Evolutionary conservation across 2,329 filamentous ascomycete species (phyloP).

Genomic region (Neonectria ditissima): DNA sequence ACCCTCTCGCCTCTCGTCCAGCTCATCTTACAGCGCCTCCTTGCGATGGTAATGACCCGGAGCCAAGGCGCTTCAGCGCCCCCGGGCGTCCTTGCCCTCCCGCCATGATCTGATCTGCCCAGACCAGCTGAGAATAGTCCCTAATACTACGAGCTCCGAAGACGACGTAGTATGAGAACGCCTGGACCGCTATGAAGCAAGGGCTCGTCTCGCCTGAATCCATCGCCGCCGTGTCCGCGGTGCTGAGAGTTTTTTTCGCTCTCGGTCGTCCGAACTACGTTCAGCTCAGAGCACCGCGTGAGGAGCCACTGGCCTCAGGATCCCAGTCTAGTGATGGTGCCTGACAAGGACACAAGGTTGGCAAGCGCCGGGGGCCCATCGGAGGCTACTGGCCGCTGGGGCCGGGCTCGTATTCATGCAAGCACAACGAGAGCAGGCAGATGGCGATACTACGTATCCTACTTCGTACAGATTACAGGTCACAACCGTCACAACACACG

Average conservation of each 20-base stretch:
- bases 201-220: conserved; percentile 11
- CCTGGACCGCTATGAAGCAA: conserved; percentile 18
- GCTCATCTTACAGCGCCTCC: conserved; percentile 13
- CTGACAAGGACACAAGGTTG: conserved; percentile 12
- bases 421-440: conserved; percentile 27
- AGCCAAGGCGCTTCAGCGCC: conserved; percentile 7
- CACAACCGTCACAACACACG: conserved; percentile 23
- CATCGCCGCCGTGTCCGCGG: conserved; percentile 14
- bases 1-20: conserved; percentile 9
- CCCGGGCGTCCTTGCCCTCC: conserved; percentile 12
- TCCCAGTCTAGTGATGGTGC: conserved; percentile 13
- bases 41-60: conserved; percentile 6
- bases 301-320: conserved; percentile 23
- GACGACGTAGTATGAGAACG: background rate
- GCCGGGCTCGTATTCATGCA: conserved; percentile 45
- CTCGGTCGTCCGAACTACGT: conserved; percentile 36
- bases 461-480: no score
- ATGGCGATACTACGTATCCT: no score
- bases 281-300: conserved; percentile 38
- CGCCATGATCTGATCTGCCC: background rate
- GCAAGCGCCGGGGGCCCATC: conserved; percentile 18
- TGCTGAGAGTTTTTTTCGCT: background rate
- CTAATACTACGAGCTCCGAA: background rate
- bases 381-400: conserved; percentile 23
- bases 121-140: conserved; percentile 15